phyloP scores from a whole-genome alignment of 176 grass and related monocot genomes.

The Carex kokanica region DNA sequence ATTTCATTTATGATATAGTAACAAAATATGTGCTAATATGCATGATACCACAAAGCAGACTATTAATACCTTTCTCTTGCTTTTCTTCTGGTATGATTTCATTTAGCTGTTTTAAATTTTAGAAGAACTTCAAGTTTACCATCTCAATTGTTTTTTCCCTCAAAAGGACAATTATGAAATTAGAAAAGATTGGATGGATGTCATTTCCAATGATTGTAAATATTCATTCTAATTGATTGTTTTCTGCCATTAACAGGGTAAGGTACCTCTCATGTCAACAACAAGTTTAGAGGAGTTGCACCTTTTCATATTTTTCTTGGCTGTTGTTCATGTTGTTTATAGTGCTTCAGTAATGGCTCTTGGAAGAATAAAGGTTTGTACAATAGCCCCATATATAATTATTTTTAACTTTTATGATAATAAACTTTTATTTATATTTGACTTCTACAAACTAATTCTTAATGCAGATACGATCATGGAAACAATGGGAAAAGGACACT shows the following conservation, averaged over 20 bases:
- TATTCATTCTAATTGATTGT: not conserved
- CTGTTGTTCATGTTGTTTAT: constrained; percentile 70
- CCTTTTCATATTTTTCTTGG: constrained; percentile 87
- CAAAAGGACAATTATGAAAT: not conserved
- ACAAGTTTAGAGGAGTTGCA: constrained; percentile 64
- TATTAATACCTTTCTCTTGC: not conserved
- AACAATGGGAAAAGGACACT: constrained; percentile 79
- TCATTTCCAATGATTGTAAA: not conserved
- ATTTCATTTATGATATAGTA: not conserved
- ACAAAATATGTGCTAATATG: not conserved
- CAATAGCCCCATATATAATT: not conserved
- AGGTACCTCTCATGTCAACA: constrained; percentile 58
- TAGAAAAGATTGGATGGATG: not conserved
- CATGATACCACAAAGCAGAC: not conserved
- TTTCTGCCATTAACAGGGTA: constrained; percentile 27
- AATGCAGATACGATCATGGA: constrained; percentile 73
- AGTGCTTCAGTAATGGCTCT: constrained; percentile 73
- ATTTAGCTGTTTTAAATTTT: not conserved
- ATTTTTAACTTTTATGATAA: not conserved
- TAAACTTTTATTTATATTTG: not conserved
- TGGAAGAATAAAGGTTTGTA: constrained; percentile 60
- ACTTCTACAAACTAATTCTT: not conserved
- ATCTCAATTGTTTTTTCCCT: not conserved
- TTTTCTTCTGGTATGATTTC: not conserved
- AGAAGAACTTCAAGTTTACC: not conserved